Percentiles rank a stretch among this genome's conserved stretches.
phyloP scores from a whole-genome alignment of 2,329 filamentous ascomycete genomes.

The Sporothrix pseudoabietina region DNA sequence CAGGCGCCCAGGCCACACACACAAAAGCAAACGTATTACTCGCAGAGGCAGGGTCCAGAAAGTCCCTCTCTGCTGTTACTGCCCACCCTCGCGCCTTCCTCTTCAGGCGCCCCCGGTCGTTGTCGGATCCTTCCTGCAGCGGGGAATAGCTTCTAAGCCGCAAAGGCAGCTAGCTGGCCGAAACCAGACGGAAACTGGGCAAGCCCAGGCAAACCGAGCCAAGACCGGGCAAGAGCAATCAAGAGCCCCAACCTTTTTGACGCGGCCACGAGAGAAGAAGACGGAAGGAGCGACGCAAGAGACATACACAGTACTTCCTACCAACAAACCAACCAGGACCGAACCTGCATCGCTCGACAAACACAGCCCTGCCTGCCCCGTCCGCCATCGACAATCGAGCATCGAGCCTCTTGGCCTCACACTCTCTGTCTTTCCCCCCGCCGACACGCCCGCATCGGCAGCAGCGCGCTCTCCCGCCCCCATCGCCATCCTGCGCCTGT shows the following conservation, averaged over 20 bases:
- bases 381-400: constrained; percentile 16
- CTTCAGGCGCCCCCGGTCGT: constrained; percentile 4
- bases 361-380: constrained; percentile 10
- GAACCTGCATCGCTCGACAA: constrained; percentile 18
- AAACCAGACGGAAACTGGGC: constrained; percentile 21
- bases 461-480: constrained; percentile 2
- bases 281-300: background rate
- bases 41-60: background rate
- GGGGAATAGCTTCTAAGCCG: constrained; percentile 22
- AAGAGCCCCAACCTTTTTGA: constrained; percentile 16
- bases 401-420: constrained; percentile 18
- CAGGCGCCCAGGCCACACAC: background rate
- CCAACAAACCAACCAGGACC: constrained; percentile 6
- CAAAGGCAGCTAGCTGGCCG: constrained; percentile 21
- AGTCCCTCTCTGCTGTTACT: background rate
- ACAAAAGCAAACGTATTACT: constrained; percentile 10
- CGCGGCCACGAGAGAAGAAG: background rate
- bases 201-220: constrained; percentile 1
- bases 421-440: background rate
- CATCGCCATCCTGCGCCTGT: background rate
- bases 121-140: constrained; percentile 11
- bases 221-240: constrained; percentile 14
- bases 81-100: background rate
- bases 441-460: constrained; percentile 8
- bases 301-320: background rate